Evolutionary conservation across 768 basidiomycete genomes (phyloP), one percentile per base, ranked within the genome.

Genomic region (Lentinula aciculospora): DNA sequence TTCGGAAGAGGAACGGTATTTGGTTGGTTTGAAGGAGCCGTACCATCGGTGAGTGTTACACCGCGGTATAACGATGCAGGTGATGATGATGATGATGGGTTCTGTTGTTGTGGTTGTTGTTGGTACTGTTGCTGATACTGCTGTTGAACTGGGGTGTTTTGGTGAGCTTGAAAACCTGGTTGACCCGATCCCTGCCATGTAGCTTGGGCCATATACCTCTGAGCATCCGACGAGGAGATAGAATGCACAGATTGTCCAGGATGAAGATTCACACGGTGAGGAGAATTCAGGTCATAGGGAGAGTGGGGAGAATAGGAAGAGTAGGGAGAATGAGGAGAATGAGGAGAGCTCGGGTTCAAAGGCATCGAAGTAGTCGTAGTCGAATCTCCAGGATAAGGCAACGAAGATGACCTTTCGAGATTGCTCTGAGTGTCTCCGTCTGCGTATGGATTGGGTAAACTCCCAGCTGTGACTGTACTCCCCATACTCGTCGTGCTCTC

Each of bases 371-470:
- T 15, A 2, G 12, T 29, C 7, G 19, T n/a, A 2, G 12, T 29
- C 2, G 28, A 19, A 50, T 48, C 46, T 8, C 28, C 32, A 19
- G 49, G 17, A 34, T 50, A 32, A 50, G 49, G 32, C 28, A 34
- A 21, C 12, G 31, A 27, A 45, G 44, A 29, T 13, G 46, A 19
- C 50, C 9, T 8, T 34, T 32, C 32, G 36, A 15, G 19, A 8
- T 39, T 5, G 12, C 3, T 23, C 10, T 9, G n/a, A 53, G 32
- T 9, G 25, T 32, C 12, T 19, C 32, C 32, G 37, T 23, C n/a
- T 4, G 32, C 4, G 45, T 56, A 56, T 12, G 54, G 54, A 21
- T 56, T 56, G 3, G 54, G 54, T 3, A 56, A 31, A 45, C 54
- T 56, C 3, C 36, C 42, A 5, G 39, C n/a, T 17, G 53, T 54